Evolutionary conservation across 2,329 filamentous ascomycete genomes (phyloP).

Genomic region (Venturia oleaginea): DNA sequence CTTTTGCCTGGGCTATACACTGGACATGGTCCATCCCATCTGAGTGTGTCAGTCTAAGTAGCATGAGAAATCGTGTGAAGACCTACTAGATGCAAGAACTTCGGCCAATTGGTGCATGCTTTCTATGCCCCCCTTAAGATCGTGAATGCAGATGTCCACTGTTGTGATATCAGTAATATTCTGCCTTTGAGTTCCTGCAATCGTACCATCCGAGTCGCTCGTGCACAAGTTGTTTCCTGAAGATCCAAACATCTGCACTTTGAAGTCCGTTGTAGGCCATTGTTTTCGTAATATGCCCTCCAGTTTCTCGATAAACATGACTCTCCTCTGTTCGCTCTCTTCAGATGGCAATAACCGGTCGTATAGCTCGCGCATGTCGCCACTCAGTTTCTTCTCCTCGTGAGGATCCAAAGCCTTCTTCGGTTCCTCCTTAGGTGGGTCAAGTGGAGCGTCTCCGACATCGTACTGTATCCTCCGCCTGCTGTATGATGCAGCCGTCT

Average conservation of each 20-base stretch:
- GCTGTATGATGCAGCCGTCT: slow-evolving; percentile 73
- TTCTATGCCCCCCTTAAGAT: slow-evolving; percentile 77
- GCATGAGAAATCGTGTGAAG: background rate
- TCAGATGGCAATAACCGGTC: slow-evolving; percentile 72
- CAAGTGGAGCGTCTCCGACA: slow-evolving; percentile 69
- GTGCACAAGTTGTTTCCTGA: slow-evolving; percentile 93
- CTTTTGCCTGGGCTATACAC: slow-evolving; percentile 89
- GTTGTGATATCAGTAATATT: slow-evolving; percentile 19
- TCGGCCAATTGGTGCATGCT: slow-evolving; percentile 85
- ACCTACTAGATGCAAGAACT: slow-evolving; percentile 73
- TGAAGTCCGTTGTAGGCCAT: slow-evolving; percentile 86
- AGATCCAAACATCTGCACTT: slow-evolving; percentile 92
- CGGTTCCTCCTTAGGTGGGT: slow-evolving; percentile 57
- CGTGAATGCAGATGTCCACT: slow-evolving; percentile 98
- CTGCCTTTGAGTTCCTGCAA: slow-evolving; percentile 17
- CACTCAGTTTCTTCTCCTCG: slow-evolving; percentile 50
- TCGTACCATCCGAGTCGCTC: slow-evolving; percentile 85
- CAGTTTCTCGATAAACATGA: slow-evolving; percentile 73
- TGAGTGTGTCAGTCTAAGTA: slow-evolving; percentile 29
- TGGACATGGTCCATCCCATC: slow-evolving; percentile 96
- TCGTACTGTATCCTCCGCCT: slow-evolving; percentile 87
- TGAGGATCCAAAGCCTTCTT: slow-evolving; percentile 42
- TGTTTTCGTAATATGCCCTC: slow-evolving; percentile 80
- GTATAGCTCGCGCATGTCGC: slow-evolving; percentile 80
- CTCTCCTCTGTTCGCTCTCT: slow-evolving; percentile 66